Evolutionary conservation across 306 rosid species (phyloP).

Genomic region (Pachyrhizus erosus): DNA sequence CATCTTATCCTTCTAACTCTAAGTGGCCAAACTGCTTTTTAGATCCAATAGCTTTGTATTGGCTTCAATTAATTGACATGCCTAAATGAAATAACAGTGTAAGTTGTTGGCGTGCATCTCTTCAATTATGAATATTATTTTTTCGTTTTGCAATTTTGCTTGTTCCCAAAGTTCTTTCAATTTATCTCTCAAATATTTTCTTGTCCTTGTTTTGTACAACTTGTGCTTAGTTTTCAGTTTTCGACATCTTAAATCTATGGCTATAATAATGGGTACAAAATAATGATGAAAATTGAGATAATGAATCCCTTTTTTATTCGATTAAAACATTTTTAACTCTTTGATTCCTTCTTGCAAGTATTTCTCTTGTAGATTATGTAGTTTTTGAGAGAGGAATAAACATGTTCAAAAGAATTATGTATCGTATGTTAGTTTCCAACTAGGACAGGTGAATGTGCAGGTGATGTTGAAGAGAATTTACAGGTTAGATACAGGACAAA

Average conservation of each 20-base stretch:
- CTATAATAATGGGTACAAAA: not conserved
- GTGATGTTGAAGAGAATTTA: not conserved
- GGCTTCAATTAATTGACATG: not conserved
- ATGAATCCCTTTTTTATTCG: not conserved
- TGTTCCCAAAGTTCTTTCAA: not conserved
- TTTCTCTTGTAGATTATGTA: not conserved
- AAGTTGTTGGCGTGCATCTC: not conserved
- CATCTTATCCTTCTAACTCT: constrained; percentile 29
- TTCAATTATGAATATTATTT: not conserved
- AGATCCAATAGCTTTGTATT: not conserved
- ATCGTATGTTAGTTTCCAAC: not conserved
- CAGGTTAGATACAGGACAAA: not conserved
- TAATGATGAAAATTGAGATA: too few relatives aligned
- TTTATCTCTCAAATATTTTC: not conserved
- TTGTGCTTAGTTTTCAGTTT: not conserved
- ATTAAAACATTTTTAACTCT: not conserved
- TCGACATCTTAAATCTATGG: not conserved
- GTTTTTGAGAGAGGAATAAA: not conserved
- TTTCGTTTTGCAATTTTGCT: not conserved
- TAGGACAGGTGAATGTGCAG: not conserved
- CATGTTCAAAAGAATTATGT: not conserved
- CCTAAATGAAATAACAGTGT: not conserved
- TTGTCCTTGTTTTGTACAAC: not conserved
- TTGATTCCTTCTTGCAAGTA: not conserved
- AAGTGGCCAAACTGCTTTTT: not conserved